These are phyloP conservation scores for Sistotremastrum niveocremeum DNA, from an alignment of 768 basidiomycete species.

Conservation along the genomic window DNA sequence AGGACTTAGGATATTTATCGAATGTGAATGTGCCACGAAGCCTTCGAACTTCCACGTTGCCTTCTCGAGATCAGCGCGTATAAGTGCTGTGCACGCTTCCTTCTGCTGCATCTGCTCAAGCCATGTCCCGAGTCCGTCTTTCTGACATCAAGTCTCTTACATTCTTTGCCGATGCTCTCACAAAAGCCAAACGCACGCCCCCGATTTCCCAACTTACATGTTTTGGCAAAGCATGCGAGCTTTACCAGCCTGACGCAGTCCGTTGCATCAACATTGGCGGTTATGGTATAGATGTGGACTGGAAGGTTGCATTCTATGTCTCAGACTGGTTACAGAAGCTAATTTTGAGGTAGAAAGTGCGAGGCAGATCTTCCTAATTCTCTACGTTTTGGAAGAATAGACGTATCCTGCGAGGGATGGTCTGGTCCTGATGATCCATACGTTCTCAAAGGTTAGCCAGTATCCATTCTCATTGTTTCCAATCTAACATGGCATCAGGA, in stretches of 20 bases:
- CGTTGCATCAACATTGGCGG: slow-evolving; percentile 76
- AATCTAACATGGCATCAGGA: slow-evolving; percentile 27
- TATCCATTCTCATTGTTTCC: not conserved
- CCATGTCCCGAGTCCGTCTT: slow-evolving; percentile 60
- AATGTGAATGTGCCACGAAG: no score
- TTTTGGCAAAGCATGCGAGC: slow-evolving; percentile 59
- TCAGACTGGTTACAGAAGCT: not conserved
- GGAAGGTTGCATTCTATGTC: slow-evolving; percentile 46
- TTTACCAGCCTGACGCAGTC: slow-evolving; percentile 74
- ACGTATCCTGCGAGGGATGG: slow-evolving; percentile 90
- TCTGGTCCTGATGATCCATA: slow-evolving; percentile 65
- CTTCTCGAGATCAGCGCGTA: no score
- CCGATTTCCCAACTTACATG: slow-evolving; percentile 74
- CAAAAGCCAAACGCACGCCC: slow-evolving; percentile 47
- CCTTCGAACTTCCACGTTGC: no score
- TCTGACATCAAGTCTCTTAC: slow-evolving; percentile 62
- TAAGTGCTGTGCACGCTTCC: no score
- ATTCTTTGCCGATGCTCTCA: slow-evolving; percentile 59
- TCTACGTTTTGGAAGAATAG: slow-evolving; percentile 71
- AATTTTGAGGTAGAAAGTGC: slow-evolving; percentile 38
- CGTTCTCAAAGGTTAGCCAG: slow-evolving; percentile 62
- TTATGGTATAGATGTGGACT: slow-evolving; percentile 68
- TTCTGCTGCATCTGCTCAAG: not conserved
- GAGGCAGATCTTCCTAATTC: slow-evolving; percentile 79
- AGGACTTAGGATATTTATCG: no score